These are phyloP conservation scores for Neostapfia colusana DNA, from an alignment of 176 grass and related monocot species.

Conservation along the genomic window DNA sequence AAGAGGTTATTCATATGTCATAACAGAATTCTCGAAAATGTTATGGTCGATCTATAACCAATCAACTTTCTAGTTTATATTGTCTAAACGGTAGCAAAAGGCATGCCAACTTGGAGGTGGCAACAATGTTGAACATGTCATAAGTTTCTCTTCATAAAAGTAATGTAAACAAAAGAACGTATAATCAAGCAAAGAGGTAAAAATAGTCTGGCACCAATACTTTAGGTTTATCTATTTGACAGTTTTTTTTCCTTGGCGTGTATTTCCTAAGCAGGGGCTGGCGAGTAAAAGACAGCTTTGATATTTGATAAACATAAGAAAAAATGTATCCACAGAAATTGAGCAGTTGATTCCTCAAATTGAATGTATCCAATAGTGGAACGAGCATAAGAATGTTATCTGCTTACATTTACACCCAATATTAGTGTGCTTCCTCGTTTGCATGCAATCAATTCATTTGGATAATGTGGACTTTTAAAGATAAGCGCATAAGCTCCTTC, in stretches of 20 bases:
- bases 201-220: neutral
- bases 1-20: neutral
- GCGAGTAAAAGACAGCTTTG: too few species aligned
- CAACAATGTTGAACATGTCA: neutral
- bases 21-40: neutral
- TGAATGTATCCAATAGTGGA: neutral
- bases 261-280: neutral
- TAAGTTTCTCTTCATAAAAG: neutral
- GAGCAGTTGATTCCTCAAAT: neutral
- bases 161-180: neutral
- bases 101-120: neutral
- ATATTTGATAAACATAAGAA: too few species aligned
- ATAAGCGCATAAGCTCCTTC: slow-evolving; percentile 96
- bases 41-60: neutral
- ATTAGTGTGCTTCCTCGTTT: slow-evolving; percentile 83
- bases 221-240: neutral
- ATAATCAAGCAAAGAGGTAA: neutral
- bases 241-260: neutral
- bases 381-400: slow-evolving; percentile 14
- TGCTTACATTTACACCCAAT: slow-evolving; percentile 84
- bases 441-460: slow-evolving; percentile 86
- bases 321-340: too few species aligned
- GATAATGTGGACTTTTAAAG: slow-evolving; percentile 95
- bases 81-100: slow-evolving; percentile 19
- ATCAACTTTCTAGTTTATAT: neutral